Evolutionary conservation across 1,284 basidiomycete species (phyloP).

Genomic region (Ceratobasidium theobromae): DNA sequence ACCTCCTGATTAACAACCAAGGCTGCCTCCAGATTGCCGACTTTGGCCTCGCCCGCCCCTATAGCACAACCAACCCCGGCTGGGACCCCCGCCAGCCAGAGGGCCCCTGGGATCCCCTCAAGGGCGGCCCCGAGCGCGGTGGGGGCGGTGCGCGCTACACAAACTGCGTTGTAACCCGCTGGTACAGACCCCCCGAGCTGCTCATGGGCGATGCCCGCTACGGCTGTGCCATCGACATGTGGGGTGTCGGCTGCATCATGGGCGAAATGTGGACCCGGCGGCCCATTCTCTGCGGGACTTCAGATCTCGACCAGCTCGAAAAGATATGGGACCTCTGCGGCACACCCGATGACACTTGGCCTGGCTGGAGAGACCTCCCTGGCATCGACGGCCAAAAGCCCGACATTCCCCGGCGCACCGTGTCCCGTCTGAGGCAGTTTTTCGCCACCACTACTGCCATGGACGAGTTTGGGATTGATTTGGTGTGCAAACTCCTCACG

Average conservation of each 20-base stretch:
- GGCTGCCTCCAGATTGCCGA: slow-evolving; percentile 90
- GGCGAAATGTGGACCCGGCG: slow-evolving; percentile 92
- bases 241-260: slow-evolving; percentile 98
- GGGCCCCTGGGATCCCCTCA: slow-evolving; percentile 3
- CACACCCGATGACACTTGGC: slow-evolving; percentile 78
- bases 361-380: slow-evolving; percentile 75
- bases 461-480: slow-evolving; percentile 41
- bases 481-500: slow-evolving; percentile 49
- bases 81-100: slow-evolving; percentile 21
- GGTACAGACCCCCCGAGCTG: slow-evolving; percentile 97
- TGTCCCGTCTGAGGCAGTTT: slow-evolving; percentile 10
- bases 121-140: slow-evolving; percentile 10
- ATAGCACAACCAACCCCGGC: slow-evolving; percentile 38
- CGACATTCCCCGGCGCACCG: slow-evolving; percentile 42
- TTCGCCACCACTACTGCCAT: slow-evolving; percentile 18
- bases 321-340: slow-evolving; percentile 91
- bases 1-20: slow-evolving; percentile 87
- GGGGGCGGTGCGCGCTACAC: slow-evolving; percentile 79
- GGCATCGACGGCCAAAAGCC: slow-evolving; percentile 73
- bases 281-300: slow-evolving; percentile 86
- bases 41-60: slow-evolving; percentile 90
- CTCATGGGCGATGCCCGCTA: slow-evolving; percentile 88
- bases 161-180: slow-evolving; percentile 97
- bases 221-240: slow-evolving; percentile 93
- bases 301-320: slow-evolving; percentile 88